Conservation (phyloP, 345 rosid species). For the Salix purpurea region DNA sequence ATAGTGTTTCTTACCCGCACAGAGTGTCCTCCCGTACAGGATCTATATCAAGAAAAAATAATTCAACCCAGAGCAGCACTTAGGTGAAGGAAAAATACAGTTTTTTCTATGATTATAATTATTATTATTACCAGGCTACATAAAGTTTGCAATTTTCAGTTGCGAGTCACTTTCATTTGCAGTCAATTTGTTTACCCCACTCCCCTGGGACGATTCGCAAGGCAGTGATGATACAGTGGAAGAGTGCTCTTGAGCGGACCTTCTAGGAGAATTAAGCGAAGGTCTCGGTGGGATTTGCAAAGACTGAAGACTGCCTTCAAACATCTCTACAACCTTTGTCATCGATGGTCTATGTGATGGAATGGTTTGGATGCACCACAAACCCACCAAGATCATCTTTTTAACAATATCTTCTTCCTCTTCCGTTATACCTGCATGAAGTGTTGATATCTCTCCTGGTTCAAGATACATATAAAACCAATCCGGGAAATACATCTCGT, state of each 20-base stretch:
- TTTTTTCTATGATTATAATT: too few species aligned
- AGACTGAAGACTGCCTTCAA: conserved; percentile 13
- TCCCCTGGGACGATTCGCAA: too few species aligned
- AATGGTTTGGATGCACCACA: conserved; percentile 49
- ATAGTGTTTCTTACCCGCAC: too few species aligned
- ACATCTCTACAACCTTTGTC: conserved; percentile 15
- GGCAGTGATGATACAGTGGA: background rate
- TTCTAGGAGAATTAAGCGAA: background rate
- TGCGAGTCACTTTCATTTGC: too few species aligned
- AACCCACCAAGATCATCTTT: conserved; percentile 32
- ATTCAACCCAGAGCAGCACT: too few species aligned
- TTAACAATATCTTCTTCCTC: conserved; percentile 16
- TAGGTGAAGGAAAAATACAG: too few species aligned
- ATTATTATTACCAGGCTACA: too few species aligned
- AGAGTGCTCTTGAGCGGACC: background rate
- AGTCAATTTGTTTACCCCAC: too few species aligned
- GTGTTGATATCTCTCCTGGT: background rate
- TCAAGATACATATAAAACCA: conserved; percentile 16
- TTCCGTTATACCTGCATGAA: background rate
- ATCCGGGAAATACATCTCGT: conserved; percentile 14
- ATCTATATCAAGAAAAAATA: too few species aligned
- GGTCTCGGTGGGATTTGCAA: conserved; percentile 25
- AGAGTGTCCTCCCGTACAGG: too few species aligned
- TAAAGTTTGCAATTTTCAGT: too few species aligned
- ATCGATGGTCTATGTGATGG: conserved; percentile 46